Base-by-base conservation (phyloP, 305 asterid genomes). In the Vinca major region DNA sequence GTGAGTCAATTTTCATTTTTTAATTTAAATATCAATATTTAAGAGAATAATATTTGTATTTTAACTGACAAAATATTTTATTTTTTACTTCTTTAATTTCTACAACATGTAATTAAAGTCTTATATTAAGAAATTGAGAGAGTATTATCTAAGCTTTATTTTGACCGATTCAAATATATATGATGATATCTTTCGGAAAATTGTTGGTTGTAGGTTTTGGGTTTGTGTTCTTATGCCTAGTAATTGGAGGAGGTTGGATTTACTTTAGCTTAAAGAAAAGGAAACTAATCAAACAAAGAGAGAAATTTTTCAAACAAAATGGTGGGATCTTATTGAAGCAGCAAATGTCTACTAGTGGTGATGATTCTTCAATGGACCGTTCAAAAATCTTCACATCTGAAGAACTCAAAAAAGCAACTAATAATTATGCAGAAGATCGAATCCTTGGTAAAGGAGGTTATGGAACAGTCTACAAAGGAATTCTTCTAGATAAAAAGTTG, bases 391-490 rank as follows among this genome's bases (percentile, higher is more conserved):
- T 78, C 61, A 71, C 85, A 0, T 83, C 85, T 0, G 73, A 73
- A 41, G 90, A 87, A 56, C 76, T 85, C 4, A 49, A 74, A 43
- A 85, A 60, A 40, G 88, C 92, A 51, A 78, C 88, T 33, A 80
- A 85, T 61, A 75, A 77, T 3, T 86, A 81, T 9, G 80, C 85
- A 1, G 84, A 75, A 5, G 85, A 85, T 41, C 62, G 79, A 2
- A 76, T 83, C 21, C 84, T 87, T 5, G 90, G 89, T 7, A 53
- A 63, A 20, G 90, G 93, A 0, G 93, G 93, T 2, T 79, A 80
- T 33, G 90, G 94, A 7, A 76, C 80, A 0, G 91, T 87, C 0
- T 87, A 85, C 74, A 82, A 78, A 78, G 89, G 93, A 3, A 79
- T 85, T 39, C 68, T 85, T 0, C 69, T n/a, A 0, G 83, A 87